phyloP scores from a whole-genome alignment of 345 rosid genomes.

The Hibiscus trionum region DNA sequence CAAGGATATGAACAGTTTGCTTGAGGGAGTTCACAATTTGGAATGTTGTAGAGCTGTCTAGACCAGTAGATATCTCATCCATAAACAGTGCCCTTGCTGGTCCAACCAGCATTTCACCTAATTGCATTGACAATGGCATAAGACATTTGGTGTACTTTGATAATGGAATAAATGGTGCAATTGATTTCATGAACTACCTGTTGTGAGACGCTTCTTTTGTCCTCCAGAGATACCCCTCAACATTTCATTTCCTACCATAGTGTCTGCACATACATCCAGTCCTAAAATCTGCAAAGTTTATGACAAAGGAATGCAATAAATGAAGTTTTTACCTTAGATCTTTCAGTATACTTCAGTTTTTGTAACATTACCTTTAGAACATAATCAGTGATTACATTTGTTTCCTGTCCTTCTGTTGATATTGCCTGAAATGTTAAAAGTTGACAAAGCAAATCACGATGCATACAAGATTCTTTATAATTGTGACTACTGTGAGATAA shows the following conservation, averaged over 20 bases:
- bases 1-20: constrained; percentile 50
- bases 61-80: constrained; percentile 74
- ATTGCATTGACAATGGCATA: not conserved
- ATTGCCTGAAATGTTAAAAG: constrained; percentile 26
- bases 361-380: constrained; percentile 31
- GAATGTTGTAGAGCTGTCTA: constrained; percentile 77
- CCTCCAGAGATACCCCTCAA: constrained; percentile 79
- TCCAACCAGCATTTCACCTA: constrained; percentile 75
- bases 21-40: constrained; percentile 66
- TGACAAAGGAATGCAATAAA: not conserved
- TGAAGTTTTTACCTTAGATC: no score
- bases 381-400: constrained; percentile 42
- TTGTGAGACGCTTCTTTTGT: constrained; percentile 73
- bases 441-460: not conserved
- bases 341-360: not conserved
- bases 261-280: constrained; percentile 62
- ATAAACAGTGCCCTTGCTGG: constrained; percentile 50
- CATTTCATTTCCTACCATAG: constrained; percentile 64
- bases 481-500: not conserved
- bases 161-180: not conserved
- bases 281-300: constrained; percentile 51
- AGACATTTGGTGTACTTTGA: constrained; percentile 5
- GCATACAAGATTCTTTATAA: not conserved
- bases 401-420: constrained; percentile 40
- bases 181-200: constrained; percentile 20